phyloP scores from a whole-genome alignment of 2,329 filamentous ascomycete genomes.

The Fusarium longipes region DNA sequence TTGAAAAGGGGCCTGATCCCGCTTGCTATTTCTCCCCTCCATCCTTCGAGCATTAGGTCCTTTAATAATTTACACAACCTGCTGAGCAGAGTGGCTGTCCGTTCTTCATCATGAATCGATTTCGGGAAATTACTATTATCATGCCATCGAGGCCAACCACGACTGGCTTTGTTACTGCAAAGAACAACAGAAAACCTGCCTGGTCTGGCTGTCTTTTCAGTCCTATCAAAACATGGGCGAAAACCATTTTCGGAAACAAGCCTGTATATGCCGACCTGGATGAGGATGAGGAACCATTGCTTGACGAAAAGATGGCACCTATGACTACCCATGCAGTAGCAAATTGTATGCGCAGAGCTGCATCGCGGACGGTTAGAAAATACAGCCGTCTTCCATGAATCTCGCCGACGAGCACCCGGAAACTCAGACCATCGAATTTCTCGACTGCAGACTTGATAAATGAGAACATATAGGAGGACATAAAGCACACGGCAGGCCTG shows the following conservation, averaged over 20 bases:
- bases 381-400: slow-evolving; percentile 46
- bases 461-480: neutral
- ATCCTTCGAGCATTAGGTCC: neutral
- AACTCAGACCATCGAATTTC: too few relatives aligned
- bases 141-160: slow-evolving; percentile 18
- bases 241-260: slow-evolving; percentile 6
- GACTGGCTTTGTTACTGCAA: neutral
- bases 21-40: neutral
- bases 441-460: neutral
- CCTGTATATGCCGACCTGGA: slow-evolving; percentile 4
- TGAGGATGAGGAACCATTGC: slow-evolving; percentile 41
- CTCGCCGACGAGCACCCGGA: too few relatives aligned
- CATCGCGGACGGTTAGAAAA: slow-evolving; percentile 53
- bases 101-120: slow-evolving; percentile 21
- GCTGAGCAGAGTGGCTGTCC: slow-evolving; percentile 12
- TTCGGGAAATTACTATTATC: slow-evolving; percentile 32
- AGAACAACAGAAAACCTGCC: neutral
- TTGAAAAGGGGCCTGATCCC: slow-evolving; percentile 30
- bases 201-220: slow-evolving; percentile 28
- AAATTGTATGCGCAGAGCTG: slow-evolving; percentile 57
- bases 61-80: neutral
- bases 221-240: slow-evolving; percentile 30
- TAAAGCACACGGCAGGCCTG: neutral
- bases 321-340: slow-evolving; percentile 56
- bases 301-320: slow-evolving; percentile 24